phyloP scores from a whole-genome alignment of 2,329 filamentous ascomycete genomes.

The Fusarium acutatum region DNA sequence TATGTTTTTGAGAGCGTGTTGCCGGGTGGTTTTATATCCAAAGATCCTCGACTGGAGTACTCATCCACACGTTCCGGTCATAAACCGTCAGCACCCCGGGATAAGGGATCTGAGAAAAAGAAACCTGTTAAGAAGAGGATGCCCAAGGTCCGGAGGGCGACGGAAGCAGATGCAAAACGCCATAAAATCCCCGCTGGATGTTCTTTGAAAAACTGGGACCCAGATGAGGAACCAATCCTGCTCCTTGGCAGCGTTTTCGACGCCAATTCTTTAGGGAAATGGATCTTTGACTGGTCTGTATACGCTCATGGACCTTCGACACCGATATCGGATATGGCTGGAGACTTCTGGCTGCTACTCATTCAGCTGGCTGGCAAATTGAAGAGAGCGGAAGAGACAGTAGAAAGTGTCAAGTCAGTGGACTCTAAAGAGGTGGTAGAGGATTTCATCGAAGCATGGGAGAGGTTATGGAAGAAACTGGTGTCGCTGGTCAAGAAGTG shows the following conservation, averaged over 20 bases:
- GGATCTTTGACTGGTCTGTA: not conserved
- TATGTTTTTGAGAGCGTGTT: not conserved
- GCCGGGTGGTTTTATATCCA: accelerated
- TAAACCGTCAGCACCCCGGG: accelerated
- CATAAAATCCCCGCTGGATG: not conserved
- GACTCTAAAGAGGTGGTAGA: accelerated
- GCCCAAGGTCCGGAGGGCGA: not conserved
- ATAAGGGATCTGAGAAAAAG: accelerated
- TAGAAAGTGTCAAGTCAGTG: accelerated
- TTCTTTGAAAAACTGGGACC: not conserved
- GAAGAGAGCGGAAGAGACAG: accelerated
- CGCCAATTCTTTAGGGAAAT: not conserved
- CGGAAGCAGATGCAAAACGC: accelerated
- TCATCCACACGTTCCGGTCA: accelerated
- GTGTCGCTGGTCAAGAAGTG: not conserved
- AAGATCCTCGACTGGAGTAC: accelerated
- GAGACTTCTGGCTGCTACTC: accelerated
- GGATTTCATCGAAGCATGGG: accelerated
- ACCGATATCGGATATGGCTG: not conserved
- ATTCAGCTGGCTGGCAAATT: accelerated
- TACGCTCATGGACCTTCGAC: not conserved
- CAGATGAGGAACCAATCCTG: not conserved
- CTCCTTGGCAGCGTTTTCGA: not conserved
- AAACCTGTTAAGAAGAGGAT: accelerated
- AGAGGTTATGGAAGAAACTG: accelerated